phyloP scores from a whole-genome alignment of 2,329 filamentous ascomycete species.

The Colletotrichum navitas region DNA sequence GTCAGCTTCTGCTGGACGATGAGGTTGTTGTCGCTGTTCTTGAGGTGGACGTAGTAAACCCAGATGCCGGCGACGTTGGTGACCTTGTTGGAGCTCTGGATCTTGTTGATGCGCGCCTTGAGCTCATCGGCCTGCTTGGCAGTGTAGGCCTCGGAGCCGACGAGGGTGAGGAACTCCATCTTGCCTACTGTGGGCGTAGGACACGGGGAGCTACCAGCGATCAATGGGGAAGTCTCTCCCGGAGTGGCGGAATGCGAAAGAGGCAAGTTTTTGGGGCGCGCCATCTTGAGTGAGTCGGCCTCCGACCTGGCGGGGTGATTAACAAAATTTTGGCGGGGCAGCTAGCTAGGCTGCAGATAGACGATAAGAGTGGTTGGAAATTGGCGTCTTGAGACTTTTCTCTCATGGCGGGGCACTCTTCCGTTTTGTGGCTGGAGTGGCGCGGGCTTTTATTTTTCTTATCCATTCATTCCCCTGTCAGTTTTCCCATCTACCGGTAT shows the following conservation, averaged over 20 bases:
- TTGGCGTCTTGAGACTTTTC: slow-evolving; percentile 20
- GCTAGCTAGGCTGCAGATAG: slow-evolving; percentile 31
- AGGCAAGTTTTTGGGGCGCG: slow-evolving; percentile 34
- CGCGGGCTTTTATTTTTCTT: background rate
- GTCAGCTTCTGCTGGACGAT: slow-evolving; percentile 58
- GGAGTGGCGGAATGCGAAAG: slow-evolving; percentile 31
- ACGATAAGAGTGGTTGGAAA: slow-evolving; percentile 38
- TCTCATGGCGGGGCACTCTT: slow-evolving; percentile 33
- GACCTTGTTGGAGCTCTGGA: slow-evolving; percentile 51
- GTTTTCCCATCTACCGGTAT: background rate
- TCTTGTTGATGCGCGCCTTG: slow-evolving; percentile 59
- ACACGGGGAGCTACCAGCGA: slow-evolving; percentile 41
- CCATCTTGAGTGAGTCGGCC: slow-evolving; percentile 36
- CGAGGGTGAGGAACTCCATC: slow-evolving; percentile 50
- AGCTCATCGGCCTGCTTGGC: slow-evolving; percentile 59
- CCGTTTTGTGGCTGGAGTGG: slow-evolving; percentile 40
- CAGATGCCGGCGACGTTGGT: slow-evolving; percentile 65
- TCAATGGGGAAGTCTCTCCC: slow-evolving; percentile 40
- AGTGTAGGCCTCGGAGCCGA: slow-evolving; percentile 64
- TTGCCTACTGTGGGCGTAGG: slow-evolving; percentile 36
- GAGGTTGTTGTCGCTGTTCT: slow-evolving; percentile 57
- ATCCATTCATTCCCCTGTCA: background rate
- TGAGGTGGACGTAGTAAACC: slow-evolving; percentile 76
- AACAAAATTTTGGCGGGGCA: slow-evolving; percentile 41
- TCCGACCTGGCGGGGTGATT: slow-evolving; percentile 39